Base-by-base conservation (phyloP, 75 land plant species). In the Azolla pinnata region DNA sequence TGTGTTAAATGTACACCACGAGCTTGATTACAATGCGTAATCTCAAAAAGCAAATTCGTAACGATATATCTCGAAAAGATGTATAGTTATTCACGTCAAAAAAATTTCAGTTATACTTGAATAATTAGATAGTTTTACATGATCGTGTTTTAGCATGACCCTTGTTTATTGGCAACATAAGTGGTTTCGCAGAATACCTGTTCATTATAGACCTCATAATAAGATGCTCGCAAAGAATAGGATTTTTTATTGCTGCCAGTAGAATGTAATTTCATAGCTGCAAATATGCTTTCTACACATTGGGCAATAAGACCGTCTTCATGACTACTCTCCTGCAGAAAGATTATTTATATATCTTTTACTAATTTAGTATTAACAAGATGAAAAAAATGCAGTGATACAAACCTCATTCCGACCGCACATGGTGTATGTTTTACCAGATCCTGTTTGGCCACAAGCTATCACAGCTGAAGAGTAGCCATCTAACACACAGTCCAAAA, bases 401-500 rank as follows among this genome's bases (percentile, higher is more conserved):
- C 54, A 30, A 44, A 72, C 69, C 65, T 66, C 69, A 33, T 72
- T 60, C 17, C 69, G 55, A 17, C 75, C 69, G 46, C 62, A 72
- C 75, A 72, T 72, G 2, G 75, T 72, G 30, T 65, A 72, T 14
- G 75, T 72, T 53, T 72, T 72, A 16, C 75, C 75, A 1, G 75
- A 72, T 1, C 75, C 75, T 4, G 75, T 72, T 56, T 72, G 75
- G 4, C 75, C 75, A 61, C 65, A 72, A 19, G 75, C 75, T 63
- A 72, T 72, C 1, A 72, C 69, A 25, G 75, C 68, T 40, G 75
- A 72, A 35, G 70, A 72, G 60, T 72, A 72, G 9, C 75, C 75
- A 17, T 72, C 75, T 16, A 72, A 50, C 38, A 72, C 75, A 19
- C 42, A 59, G 53, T 72, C 75, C 8, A 72, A 33, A 46, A 72